Conservation (phyloP, 2,329 filamentous ascomycete species). For the Penicillium vulpinum region DNA sequence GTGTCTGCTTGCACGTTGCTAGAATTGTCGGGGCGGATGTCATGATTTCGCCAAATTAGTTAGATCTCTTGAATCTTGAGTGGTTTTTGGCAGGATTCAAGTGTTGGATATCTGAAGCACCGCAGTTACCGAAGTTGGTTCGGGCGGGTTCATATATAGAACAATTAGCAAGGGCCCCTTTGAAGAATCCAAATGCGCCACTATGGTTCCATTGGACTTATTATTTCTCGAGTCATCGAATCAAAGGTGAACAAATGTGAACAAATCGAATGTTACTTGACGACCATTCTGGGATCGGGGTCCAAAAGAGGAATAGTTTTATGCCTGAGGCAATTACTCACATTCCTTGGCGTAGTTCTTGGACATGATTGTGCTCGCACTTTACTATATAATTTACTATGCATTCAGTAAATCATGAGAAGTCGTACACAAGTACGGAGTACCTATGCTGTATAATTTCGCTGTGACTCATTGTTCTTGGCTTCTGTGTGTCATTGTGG, state of each 20-base stretch:
- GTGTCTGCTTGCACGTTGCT: constrained; percentile 66
- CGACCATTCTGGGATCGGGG: constrained; percentile 2
- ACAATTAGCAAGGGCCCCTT: background rate
- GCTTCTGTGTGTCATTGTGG: background rate
- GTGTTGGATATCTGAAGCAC: background rate
- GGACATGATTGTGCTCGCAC: background rate
- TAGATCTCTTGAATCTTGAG: background rate
- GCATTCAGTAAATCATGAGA: background rate
- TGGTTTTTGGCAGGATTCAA: background rate
- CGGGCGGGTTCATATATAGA: background rate
- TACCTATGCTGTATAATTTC: background rate
- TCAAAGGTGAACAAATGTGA: background rate
- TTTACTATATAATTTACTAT: background rate
- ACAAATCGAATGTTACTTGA: background rate
- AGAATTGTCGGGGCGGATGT: constrained; percentile 44
- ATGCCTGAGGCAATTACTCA: constrained; percentile 13
- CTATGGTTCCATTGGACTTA: background rate
- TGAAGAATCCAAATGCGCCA: background rate
- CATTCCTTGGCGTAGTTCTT: background rate
- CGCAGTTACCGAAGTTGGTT: background rate
- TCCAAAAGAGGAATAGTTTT: constrained; percentile 26
- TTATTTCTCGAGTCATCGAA: background rate
- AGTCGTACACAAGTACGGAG: background rate
- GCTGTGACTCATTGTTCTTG: background rate
- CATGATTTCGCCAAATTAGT: background rate